phyloP scores from a whole-genome alignment of 257 asterid genomes.

The Penstemon barbatus region DNA sequence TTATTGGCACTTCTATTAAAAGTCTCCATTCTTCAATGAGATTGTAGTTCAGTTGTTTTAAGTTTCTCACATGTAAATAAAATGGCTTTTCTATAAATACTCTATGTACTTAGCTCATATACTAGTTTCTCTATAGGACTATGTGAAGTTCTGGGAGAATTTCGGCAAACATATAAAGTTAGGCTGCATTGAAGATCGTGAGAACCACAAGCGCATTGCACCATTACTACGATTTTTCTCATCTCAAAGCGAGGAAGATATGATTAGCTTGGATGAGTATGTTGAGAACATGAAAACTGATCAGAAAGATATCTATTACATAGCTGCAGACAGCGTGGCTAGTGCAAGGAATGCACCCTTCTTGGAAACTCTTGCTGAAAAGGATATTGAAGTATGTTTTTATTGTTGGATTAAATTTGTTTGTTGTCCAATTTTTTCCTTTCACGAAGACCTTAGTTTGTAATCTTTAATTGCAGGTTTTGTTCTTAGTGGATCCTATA shows the following conservation, averaged over 20 bases:
- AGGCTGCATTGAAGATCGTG: conserved; percentile 97
- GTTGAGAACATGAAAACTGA: conserved; percentile 90
- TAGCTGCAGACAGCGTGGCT: conserved; percentile 85
- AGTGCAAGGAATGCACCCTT: conserved; percentile 95
- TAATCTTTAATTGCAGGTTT: conserved; percentile 52
- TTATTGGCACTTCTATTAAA: conserved; percentile 1
- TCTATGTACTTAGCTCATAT: conserved; percentile 19
- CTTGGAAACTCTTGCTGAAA: conserved; percentile 87
- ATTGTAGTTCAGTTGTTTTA: conserved; percentile 16
- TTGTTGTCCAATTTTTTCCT: neutral
- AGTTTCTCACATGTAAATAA: conserved; percentile 1
- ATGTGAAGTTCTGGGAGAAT: conserved; percentile 83
- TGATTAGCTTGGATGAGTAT: conserved; percentile 94
- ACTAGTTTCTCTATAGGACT: conserved; percentile 57
- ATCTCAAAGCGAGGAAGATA: conserved; percentile 81
- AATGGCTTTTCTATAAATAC: too few relatives aligned
- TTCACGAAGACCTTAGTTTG: neutral
- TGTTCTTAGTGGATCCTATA: conserved; percentile 90
- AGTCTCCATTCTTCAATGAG: conserved; percentile 4
- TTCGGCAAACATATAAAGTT: conserved; percentile 85
- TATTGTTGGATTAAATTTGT: conserved; percentile 19
- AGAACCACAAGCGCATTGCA: conserved; percentile 95
- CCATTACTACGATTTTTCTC: conserved; percentile 88
- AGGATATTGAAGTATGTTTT: conserved; percentile 77
- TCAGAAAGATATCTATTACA: conserved; percentile 83